Conservation (phyloP, 495 filamentous ascomycete species). For the Penicillium tannophilum region DNA sequence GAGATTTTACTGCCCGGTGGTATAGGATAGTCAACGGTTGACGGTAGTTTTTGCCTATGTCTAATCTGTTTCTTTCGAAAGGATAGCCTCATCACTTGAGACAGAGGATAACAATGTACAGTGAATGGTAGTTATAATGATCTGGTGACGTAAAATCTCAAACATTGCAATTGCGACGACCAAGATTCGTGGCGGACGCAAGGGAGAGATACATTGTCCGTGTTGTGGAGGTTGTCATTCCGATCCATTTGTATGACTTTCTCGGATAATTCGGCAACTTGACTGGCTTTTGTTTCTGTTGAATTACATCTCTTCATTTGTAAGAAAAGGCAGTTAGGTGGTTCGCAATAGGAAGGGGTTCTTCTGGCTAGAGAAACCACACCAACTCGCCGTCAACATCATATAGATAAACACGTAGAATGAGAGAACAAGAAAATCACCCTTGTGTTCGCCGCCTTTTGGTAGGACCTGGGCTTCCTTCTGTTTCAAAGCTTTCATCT, state of each 20-base stretch:
- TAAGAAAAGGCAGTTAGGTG: background rate
- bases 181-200: conserved; percentile 14
- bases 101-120: background rate
- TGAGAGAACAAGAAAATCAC: too few species aligned
- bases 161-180: conserved; percentile 2
- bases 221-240: conserved; percentile 3
- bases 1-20: too few species aligned
- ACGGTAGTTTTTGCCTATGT: too few species aligned
- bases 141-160: background rate
- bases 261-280: conserved; percentile 10
- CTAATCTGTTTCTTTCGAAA: background rate
- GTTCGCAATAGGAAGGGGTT: background rate
- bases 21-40: too few species aligned
- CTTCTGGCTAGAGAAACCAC: background rate
- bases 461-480: too few species aligned
- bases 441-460: too few species aligned
- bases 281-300: background rate
- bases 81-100: background rate
- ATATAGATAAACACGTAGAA: too few species aligned
- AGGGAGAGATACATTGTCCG: conserved; percentile 10
- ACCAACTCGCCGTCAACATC: background rate
- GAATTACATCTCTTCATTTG: background rate
- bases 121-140: background rate
- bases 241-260: conserved; percentile 1
- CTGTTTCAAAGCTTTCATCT: too few species aligned